phyloP scores from a whole-genome alignment of 257 asterid species.

The Anisodus acutangulus region DNA sequence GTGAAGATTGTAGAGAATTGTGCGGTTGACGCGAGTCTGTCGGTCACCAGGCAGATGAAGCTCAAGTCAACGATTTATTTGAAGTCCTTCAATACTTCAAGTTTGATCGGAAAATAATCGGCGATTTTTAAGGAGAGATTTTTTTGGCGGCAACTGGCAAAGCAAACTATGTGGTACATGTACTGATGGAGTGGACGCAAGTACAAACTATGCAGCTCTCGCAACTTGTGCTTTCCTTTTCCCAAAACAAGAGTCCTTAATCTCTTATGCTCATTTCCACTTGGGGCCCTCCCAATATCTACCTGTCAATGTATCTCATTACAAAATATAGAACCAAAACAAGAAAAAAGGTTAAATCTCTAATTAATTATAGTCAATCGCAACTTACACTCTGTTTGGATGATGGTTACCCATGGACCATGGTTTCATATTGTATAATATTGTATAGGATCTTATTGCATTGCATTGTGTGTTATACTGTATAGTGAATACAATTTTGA shows the following conservation, averaged over 20 bases:
- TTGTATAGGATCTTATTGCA: too few species aligned
- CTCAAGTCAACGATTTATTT: conserved; percentile 42
- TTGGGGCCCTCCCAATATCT: background rate
- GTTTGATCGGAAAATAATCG: conserved; percentile 31
- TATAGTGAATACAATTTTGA: too few species aligned
- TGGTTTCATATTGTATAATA: too few species aligned
- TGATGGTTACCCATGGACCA: too few species aligned
- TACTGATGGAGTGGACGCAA: conserved; percentile 44
- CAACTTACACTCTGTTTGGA: too few species aligned
- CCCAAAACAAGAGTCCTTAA: conserved; percentile 40
- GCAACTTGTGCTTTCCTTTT: conserved; percentile 45
- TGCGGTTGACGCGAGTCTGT: background rate
- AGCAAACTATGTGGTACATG: background rate
- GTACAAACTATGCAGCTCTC: conserved; percentile 36
- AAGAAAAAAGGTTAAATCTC: background rate
- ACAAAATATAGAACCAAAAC: background rate
- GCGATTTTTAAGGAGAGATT: conserved; percentile 28
- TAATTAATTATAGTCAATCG: background rate
- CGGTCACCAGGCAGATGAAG: background rate
- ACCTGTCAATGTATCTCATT: background rate
- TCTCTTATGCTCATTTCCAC: conserved; percentile 7
- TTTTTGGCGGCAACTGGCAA: conserved; percentile 33
- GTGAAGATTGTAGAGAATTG: background rate
- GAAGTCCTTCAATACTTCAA: background rate
- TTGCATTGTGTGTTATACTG: too few species aligned